Conservation (phyloP, 2,329 filamentous ascomycete species). For the Ceratocystiopsis minuta region DNA sequence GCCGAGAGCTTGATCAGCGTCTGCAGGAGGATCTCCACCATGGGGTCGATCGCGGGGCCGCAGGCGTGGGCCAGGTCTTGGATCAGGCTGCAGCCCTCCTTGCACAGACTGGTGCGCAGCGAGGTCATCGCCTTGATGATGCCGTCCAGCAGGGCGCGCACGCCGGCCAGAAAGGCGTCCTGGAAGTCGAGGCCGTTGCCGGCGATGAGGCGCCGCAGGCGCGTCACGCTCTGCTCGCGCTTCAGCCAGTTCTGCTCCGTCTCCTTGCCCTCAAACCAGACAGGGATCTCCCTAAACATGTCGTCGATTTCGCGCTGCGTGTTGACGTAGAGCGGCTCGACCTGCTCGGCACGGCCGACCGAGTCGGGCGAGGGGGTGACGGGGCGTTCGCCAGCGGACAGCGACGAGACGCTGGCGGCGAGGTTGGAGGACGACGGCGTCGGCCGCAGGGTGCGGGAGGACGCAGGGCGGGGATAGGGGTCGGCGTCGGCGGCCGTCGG, state of each 20-base stretch:
- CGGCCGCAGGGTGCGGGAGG: slow-evolving; percentile 12
- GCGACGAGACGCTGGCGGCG: slow-evolving; percentile 32
- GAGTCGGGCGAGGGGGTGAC: slow-evolving; percentile 43
- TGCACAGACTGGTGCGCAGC: slow-evolving; percentile 74
- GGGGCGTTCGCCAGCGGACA: slow-evolving; percentile 27
- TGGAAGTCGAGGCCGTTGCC: slow-evolving; percentile 71
- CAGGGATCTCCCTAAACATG: slow-evolving; percentile 62
- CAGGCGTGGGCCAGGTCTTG: slow-evolving; percentile 68
- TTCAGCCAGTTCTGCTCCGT: slow-evolving; percentile 81
- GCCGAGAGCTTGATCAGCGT: slow-evolving; percentile 77
- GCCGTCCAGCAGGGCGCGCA: slow-evolving; percentile 65
- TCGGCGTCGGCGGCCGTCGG: slow-evolving; percentile 4
- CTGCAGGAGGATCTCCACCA: slow-evolving; percentile 82
- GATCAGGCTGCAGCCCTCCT: slow-evolving; percentile 65
- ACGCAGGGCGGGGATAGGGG: slow-evolving; percentile 20
- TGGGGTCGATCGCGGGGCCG: slow-evolving; percentile 63
- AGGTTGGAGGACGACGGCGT: slow-evolving; percentile 16
- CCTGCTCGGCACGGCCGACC: slow-evolving; percentile 38
- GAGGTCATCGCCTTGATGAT: slow-evolving; percentile 75
- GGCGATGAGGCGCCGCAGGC: slow-evolving; percentile 58
- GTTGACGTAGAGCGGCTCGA: slow-evolving; percentile 71
- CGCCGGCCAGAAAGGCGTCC: slow-evolving; percentile 47
- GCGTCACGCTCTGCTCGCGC: slow-evolving; percentile 63
- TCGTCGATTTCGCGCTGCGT: slow-evolving; percentile 80
- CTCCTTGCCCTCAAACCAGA: slow-evolving; percentile 72